phyloP scores from a whole-genome alignment of 2,329 filamentous ascomycete species.

The Beauveria asiatica region DNA sequence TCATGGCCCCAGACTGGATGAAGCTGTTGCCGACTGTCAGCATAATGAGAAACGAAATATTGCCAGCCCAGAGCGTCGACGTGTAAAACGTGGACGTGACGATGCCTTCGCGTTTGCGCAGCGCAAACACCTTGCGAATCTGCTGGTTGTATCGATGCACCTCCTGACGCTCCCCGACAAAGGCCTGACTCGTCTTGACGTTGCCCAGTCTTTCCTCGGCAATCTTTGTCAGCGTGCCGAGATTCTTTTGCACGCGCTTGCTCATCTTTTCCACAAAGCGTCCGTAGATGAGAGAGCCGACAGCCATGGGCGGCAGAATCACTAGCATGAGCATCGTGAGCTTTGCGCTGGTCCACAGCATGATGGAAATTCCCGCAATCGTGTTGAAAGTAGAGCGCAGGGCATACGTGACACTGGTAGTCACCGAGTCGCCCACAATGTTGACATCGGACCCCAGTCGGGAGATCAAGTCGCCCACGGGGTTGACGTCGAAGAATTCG shows the following conservation, averaged over 20 bases:
- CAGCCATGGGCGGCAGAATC: constrained; percentile 82
- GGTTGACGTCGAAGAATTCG: constrained; percentile 97
- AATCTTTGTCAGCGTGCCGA: constrained; percentile 91
- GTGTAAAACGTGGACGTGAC: constrained; percentile 86
- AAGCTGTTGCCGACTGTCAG: constrained; percentile 85
- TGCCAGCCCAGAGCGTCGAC: constrained; percentile 82
- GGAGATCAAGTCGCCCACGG: constrained; percentile 92
- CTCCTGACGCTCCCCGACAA: constrained; percentile 87
- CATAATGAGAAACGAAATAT: constrained; percentile 89
- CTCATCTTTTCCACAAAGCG: constrained; percentile 81
- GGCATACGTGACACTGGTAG: constrained; percentile 93
- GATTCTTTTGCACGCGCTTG: constrained; percentile 84
- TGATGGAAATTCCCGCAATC: constrained; percentile 77
- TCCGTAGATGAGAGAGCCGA: constrained; percentile 87
- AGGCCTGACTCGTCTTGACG: constrained; percentile 92
- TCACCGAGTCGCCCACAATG: constrained; percentile 97
- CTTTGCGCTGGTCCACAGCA: constrained; percentile 92
- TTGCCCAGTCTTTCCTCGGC: constrained; percentile 97
- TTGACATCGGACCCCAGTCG: constrained; percentile 92
- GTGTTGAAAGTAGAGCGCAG: constrained; percentile 84
- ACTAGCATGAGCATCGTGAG: constrained; percentile 79
- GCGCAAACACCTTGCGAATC: constrained; percentile 80
- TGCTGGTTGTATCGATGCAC: constrained; percentile 85
- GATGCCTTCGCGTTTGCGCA: constrained; percentile 79
- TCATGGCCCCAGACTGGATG: constrained; percentile 78